Conservation (phyloP, 768 basidiomycete species). For the Leucosporidium creatinivorum region DNA sequence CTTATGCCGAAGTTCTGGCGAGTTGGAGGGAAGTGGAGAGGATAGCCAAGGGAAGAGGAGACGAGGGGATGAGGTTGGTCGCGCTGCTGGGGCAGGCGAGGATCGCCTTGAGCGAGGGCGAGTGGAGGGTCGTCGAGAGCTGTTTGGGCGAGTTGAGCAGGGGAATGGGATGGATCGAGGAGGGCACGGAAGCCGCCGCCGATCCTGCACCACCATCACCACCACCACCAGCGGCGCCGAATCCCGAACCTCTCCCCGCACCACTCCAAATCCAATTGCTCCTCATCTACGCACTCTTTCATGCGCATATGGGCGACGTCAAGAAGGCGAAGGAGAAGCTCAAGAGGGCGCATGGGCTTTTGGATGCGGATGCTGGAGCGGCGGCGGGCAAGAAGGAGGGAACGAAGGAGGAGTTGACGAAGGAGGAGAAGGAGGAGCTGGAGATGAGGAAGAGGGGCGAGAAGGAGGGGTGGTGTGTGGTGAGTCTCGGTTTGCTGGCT, state of each 20-base stretch:
- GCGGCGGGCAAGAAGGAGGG: background rate
- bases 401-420: background rate
- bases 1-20: background rate
- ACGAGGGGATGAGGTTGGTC: background rate
- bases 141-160: background rate
- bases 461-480: background rate
- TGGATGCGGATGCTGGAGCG: background rate
- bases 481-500: background rate
- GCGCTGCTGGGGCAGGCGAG: background rate
- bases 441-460: background rate
- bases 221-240: background rate
- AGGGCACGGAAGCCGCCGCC: background rate
- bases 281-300: background rate
- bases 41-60: background rate
- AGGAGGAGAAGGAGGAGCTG: background rate
- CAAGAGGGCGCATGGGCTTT: conserved; percentile 1
- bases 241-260: background rate
- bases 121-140: background rate
- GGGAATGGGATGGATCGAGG: background rate
- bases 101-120: background rate
- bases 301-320: background rate
- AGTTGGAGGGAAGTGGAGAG: background rate
- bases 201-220: too few species aligned
- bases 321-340: conserved; percentile 3
- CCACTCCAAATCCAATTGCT: background rate